Conservation (phyloP, 441 rosid species). For the Dalechampia spathulata region DNA sequence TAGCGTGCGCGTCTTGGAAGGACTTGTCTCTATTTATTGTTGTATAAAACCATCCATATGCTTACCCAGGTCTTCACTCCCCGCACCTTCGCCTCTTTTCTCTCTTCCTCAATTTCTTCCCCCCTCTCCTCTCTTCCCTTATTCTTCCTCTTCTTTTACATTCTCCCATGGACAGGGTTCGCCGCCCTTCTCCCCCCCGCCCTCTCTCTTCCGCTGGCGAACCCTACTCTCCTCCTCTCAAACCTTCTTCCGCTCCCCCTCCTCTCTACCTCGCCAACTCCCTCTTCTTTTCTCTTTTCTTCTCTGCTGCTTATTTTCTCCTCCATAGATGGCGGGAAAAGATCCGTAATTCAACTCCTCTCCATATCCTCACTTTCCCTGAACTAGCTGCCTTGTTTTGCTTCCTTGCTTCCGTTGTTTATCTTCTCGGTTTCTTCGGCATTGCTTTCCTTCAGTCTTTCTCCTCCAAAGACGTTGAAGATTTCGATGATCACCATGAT, state of each 20-base stretch:
- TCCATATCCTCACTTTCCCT: constrained; percentile 56
- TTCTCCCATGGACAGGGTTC: constrained; percentile 19
- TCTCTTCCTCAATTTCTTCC: neutral
- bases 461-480: constrained; percentile 38
- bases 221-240: constrained; percentile 47
- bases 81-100: neutral
- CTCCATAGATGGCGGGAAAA: constrained; percentile 80
- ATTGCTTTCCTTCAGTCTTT: constrained; percentile 68
- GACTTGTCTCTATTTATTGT: no score
- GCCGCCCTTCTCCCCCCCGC: constrained; percentile 24
- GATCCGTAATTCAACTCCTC: constrained; percentile 69
- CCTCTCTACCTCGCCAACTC: constrained; percentile 61
- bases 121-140: neutral
- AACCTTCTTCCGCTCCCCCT: constrained; percentile 51
- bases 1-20: no score
- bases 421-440: constrained; percentile 79
- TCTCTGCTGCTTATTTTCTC: constrained; percentile 62
- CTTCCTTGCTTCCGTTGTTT: constrained; percentile 58
- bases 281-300: constrained; percentile 71
- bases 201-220: neutral
- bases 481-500: constrained; percentile 24
- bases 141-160: neutral
- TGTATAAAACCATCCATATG: no score
- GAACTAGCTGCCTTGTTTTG: constrained; percentile 59
- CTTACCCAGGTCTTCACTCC: no score